Conservation (phyloP, 768 basidiomycete genomes). For the Saitozyma podzolica region DNA sequence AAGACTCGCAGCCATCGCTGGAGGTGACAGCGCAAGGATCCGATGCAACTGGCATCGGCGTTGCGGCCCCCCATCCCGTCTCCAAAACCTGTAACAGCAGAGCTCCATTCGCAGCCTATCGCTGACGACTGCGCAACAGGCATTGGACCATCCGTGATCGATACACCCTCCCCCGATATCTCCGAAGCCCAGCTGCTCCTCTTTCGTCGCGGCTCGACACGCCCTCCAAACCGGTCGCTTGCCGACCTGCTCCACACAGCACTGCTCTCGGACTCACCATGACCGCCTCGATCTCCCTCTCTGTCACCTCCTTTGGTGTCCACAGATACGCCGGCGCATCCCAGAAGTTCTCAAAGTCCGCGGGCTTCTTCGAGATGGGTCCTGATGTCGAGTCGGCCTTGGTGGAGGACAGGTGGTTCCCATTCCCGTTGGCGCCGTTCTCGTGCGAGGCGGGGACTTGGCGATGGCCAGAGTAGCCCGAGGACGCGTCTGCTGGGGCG, state of each 20-base stretch:
- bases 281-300: constrained; percentile 51
- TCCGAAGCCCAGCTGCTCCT: no score
- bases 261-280: constrained; percentile 43
- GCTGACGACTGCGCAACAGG: no score
- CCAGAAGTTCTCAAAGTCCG: constrained; percentile 51
- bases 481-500: constrained; percentile 1
- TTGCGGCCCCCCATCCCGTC: no score
- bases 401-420: background rate
- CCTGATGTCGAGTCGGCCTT: constrained; percentile 11
- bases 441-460: constrained; percentile 22
- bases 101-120: no score
- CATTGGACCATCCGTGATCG: no score
- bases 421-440: background rate
- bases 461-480: constrained; percentile 19
- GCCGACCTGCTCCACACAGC: background rate
- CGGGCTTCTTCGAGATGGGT: constrained; percentile 22
- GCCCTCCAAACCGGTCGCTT: background rate
- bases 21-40: no score
- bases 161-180: background rate
- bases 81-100: no score
- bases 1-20: no score
- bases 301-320: constrained; percentile 41
- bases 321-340: constrained; percentile 48
- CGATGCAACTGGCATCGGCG: no score
- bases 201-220: background rate